Evolutionary conservation across 768 basidiomycete genomes (phyloP).

Genomic region (Panellus pusillus): DNA sequence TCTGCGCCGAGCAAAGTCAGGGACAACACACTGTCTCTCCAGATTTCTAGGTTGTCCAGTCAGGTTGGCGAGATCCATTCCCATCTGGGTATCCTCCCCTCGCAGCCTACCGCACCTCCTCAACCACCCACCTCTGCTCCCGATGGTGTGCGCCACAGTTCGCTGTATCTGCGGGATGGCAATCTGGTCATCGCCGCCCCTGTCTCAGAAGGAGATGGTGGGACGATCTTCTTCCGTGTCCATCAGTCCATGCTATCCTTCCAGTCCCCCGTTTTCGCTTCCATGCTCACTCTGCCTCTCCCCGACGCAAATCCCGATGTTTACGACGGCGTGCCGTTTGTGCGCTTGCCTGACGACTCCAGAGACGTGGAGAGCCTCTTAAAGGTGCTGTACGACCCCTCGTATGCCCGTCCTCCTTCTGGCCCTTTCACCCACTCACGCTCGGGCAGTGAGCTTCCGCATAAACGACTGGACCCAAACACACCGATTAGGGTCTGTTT

Average conservation of each 20-base stretch:
- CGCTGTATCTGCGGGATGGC: constrained; percentile 33
- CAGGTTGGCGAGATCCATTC: background rate
- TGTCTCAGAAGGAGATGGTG: background rate
- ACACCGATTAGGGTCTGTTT: constrained; percentile 29
- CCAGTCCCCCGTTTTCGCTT: constrained; percentile 17
- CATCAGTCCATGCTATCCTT: constrained; percentile 20
- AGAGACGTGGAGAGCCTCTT: constrained; percentile 15
- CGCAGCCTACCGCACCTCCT: background rate
- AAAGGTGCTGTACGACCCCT: constrained; percentile 15
- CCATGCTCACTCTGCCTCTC: constrained; percentile 19
- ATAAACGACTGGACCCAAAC: constrained; percentile 25
- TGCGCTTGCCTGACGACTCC: constrained; percentile 18
- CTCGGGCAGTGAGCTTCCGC: constrained; percentile 12
- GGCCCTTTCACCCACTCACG: background rate
- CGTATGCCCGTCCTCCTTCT: constrained; percentile 1
- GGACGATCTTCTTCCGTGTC: constrained; percentile 18
- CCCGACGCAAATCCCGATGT: constrained; percentile 3
- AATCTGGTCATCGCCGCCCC: constrained; percentile 31
- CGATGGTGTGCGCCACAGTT: constrained; percentile 19
- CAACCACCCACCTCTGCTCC: background rate
- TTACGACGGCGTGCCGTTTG: constrained; percentile 20
- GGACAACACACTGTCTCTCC: constrained; percentile 4
- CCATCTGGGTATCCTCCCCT: background rate
- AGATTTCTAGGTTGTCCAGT: constrained; percentile 4
- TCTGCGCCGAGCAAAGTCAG: background rate